Evolutionary conservation across 306 rosid genomes (phyloP).

Genomic region (Hippophae tibetana): DNA sequence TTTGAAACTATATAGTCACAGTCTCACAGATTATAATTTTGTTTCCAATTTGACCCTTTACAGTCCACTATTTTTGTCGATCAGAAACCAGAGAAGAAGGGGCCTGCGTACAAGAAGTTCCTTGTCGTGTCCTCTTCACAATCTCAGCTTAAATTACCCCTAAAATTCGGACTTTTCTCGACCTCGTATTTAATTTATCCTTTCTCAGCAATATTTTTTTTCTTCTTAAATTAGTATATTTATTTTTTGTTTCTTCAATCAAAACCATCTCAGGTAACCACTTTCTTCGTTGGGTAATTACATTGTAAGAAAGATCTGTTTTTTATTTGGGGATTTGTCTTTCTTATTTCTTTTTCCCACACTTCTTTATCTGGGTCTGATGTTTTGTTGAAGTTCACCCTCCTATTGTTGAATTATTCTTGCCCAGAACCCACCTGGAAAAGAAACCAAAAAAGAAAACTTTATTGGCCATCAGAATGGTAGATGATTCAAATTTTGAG

Average conservation of each 20-base stretch:
- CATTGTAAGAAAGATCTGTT: constrained; percentile 18
- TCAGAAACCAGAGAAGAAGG: too few species aligned
- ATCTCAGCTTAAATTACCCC: neutral
- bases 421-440: constrained; percentile 15
- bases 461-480: constrained; percentile 19
- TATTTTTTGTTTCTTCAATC: constrained; percentile 11
- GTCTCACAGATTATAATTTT: too few species aligned
- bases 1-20: too few species aligned
- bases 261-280: constrained; percentile 26
- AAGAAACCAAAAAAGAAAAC: neutral
- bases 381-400: neutral
- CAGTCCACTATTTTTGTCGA: too few species aligned
- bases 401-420: neutral
- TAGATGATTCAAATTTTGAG: constrained; percentile 22
- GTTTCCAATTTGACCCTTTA: too few species aligned
- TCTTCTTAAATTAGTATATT: constrained; percentile 20
- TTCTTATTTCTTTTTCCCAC: neutral
- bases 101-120: too few species aligned
- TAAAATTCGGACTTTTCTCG: too few species aligned
- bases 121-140: too few species aligned
- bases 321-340: neutral
- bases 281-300: constrained; percentile 1
- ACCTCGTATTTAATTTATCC: too few species aligned
- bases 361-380: constrained; percentile 3
- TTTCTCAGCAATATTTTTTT: neutral